Evolutionary conservation across 805 yeast species (phyloP).

Genomic region (Tetrapisispora taiwanensis): DNA sequence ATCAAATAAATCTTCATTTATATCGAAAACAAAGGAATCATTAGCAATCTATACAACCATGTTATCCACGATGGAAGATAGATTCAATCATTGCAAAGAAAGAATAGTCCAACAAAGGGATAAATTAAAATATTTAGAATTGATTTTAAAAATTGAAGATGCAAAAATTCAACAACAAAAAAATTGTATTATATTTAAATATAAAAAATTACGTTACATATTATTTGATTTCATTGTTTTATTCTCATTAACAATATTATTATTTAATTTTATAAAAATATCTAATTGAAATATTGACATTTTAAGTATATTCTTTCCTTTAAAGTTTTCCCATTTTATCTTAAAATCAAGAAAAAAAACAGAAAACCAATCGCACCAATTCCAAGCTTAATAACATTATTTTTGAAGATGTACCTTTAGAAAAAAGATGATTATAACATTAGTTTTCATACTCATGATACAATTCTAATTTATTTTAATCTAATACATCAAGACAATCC

Average conservation of each 20-base stretch:
- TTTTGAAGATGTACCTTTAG: neutral
- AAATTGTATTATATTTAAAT: neutral
- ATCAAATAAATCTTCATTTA: constrained; percentile 21
- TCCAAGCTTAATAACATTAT: neutral
- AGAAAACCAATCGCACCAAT: too few relatives aligned
- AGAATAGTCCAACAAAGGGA: constrained; percentile 18
- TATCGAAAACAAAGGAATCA: constrained; percentile 7
- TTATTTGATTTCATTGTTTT: constrained; percentile 3
- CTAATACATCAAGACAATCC: too few relatives aligned
- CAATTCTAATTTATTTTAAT: too few relatives aligned
- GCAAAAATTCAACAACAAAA: constrained; percentile 5
- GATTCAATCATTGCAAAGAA: constrained; percentile 15
- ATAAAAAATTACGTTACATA: constrained; percentile 4
- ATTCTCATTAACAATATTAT: neutral
- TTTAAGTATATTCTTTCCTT: neutral
- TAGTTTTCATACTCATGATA: too few relatives aligned
- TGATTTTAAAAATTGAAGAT: constrained; percentile 11
- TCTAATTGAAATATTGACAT: neutral
- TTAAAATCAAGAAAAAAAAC: too few relatives aligned
- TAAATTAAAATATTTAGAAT: constrained; percentile 20
- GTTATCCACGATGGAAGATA: constrained; percentile 23
- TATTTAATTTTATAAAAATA: neutral
- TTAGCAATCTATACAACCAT: constrained; percentile 13
- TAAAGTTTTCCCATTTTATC: too few relatives aligned
- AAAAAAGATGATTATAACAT: too few relatives aligned